Conservation (phyloP, 2,329 filamentous ascomycete species). For the Beauveria medogensis region DNA sequence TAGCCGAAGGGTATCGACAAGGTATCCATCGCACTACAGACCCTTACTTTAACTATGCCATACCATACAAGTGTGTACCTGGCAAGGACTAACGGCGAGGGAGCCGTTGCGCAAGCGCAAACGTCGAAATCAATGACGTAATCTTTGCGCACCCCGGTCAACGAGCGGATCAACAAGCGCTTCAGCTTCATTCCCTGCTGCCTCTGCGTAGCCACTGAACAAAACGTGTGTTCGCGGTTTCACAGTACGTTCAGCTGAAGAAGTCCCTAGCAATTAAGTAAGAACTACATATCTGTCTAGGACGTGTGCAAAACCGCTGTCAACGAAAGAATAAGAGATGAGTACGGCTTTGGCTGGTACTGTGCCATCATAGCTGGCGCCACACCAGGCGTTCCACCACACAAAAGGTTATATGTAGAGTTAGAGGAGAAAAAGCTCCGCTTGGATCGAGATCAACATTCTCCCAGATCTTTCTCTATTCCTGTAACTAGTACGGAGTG, state of each 20-base stretch:
- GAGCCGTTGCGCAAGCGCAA: neutral
- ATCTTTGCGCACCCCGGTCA: neutral
- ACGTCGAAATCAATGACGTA: conserved; percentile 8
- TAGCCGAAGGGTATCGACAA: neutral
- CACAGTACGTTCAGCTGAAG: no score
- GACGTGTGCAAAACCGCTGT: no score
- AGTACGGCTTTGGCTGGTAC: neutral
- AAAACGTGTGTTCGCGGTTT: no score
- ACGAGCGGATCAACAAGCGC: neutral
- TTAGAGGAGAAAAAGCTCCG: neutral
- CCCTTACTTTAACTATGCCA: neutral
- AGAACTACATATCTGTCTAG: no score
- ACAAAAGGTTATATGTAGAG: neutral
- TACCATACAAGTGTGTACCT: neutral
- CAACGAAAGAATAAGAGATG: neutral
- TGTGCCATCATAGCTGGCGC: neutral
- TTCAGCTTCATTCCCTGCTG: no score
- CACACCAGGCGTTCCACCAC: neutral
- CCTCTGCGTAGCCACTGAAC: no score
- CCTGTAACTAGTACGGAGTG: neutral
- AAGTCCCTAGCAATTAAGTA: no score
- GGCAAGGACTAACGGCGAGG: neutral
- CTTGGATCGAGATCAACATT: neutral
- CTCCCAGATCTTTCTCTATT: neutral
- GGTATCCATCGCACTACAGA: neutral